phyloP scores from a whole-genome alignment of 2,329 filamentous ascomycete genomes.

The Diaporthe velutina region DNA sequence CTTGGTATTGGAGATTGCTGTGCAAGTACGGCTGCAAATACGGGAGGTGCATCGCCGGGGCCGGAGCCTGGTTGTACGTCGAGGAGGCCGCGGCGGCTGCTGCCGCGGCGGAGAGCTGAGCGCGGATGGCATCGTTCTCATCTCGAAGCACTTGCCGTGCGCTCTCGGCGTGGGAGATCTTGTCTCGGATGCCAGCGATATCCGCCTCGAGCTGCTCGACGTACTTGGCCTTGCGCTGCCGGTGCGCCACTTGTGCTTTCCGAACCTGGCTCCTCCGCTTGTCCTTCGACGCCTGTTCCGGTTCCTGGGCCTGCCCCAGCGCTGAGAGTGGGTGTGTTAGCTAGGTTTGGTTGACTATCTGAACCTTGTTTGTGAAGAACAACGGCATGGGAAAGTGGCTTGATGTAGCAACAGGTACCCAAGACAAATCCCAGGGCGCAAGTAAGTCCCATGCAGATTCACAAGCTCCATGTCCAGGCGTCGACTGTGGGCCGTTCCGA shows the following conservation, averaged over 20 bases:
- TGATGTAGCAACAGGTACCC: background rate
- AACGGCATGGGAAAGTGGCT: background rate
- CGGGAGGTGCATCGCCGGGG: constrained; percentile 16
- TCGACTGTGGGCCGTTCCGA: background rate
- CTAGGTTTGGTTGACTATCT: background rate
- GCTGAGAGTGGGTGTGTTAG: constrained; percentile 32
- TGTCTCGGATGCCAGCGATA: constrained; percentile 59
- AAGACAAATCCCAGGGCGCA: background rate
- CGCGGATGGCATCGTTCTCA: constrained; percentile 60
- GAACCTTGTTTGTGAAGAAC: background rate
- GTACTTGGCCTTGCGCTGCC: constrained; percentile 68
- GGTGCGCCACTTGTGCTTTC: constrained; percentile 67
- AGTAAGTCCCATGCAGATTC: constrained; percentile 4
- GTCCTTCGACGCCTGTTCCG: constrained; percentile 45
- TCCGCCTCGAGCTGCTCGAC: constrained; percentile 67
- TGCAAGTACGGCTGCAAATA: constrained; percentile 45
- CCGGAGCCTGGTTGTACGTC: background rate
- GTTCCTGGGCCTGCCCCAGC: constrained; percentile 25
- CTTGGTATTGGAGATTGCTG: constrained; percentile 50
- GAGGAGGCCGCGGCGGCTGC: constrained; percentile 39
- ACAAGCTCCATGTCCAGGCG: background rate
- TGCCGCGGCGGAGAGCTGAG: constrained; percentile 48
- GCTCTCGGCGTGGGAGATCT: constrained; percentile 57
- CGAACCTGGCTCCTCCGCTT: constrained; percentile 67
- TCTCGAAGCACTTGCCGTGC: constrained; percentile 53